These are phyloP conservation scores for Ustilago sp. DNA, from an alignment of 1,284 basidiomycete species.

Conservation along the genomic window DNA sequence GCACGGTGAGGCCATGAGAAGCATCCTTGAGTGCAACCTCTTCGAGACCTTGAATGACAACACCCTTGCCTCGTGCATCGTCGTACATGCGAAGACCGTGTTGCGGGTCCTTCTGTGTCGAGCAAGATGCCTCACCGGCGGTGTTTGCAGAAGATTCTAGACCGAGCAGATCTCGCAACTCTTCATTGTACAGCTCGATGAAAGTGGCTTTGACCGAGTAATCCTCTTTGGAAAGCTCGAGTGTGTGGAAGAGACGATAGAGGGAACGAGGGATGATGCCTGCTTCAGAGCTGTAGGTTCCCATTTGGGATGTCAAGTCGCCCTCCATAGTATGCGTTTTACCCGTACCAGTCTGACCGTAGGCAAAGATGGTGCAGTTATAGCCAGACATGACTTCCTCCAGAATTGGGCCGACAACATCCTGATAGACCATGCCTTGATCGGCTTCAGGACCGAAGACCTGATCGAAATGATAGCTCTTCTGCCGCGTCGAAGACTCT, in stretches of 20 bases:
- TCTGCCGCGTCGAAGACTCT: constrained; percentile 50
- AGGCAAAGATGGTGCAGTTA: constrained; percentile 98
- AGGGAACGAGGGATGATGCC: constrained; percentile 98
- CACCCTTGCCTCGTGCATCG: constrained; percentile 79
- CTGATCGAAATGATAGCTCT: constrained; percentile 67
- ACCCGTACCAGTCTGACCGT: constrained; percentile 98
- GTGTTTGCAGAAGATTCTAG: constrained; percentile 29
- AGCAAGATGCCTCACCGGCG: constrained; percentile 16
- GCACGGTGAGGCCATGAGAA: constrained; percentile 83
- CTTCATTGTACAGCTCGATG: constrained; percentile 99
- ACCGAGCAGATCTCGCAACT: constrained; percentile 79
- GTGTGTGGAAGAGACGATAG: constrained; percentile 88
- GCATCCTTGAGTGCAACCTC: constrained; percentile 87
- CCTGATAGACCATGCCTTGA: constrained; percentile 91
- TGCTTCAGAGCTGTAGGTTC: constrained; percentile 87
- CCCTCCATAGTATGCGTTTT: constrained; percentile 81
- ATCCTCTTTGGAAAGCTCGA: constrained; percentile 79
- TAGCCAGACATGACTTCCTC: constrained; percentile 93
- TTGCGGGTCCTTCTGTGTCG: constrained; percentile 20
- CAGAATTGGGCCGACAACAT: constrained; percentile 91
- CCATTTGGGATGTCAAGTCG: constrained; percentile 72
- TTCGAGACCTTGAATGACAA: constrained; percentile 93
- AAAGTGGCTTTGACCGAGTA: constrained; percentile 94
- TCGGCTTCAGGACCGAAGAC: constrained; percentile 97
- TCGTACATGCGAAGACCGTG: constrained; percentile 79